A percentile compares a stretch with the other conserved stretches of the same genome.
Conservation (phyloP, 768 basidiomycete species). For the Suillus spraguei region DNA sequence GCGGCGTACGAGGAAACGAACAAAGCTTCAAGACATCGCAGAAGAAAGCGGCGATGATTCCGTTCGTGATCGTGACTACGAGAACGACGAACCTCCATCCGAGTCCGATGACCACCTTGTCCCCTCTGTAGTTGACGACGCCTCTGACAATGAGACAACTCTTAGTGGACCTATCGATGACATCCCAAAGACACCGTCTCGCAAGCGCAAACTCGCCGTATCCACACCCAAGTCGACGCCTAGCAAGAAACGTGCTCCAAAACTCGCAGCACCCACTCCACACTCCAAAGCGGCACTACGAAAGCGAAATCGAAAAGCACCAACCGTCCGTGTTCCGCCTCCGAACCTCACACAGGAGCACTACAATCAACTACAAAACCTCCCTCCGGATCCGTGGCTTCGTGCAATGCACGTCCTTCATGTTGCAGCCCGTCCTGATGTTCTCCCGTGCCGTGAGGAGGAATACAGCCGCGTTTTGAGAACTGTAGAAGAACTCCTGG, state of each 20-base stretch:
- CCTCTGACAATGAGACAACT: conserved; percentile 31
- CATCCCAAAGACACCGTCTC: conserved; percentile 53
- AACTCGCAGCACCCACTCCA: conserved; percentile 66
- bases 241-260: conserved; percentile 37
- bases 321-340: conserved; percentile 36
- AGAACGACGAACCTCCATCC: conserved; percentile 21
- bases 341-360: conserved; percentile 37
- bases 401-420: conserved; percentile 90
- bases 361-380: conserved; percentile 45
- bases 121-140: conserved; percentile 16
- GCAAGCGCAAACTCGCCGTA: conserved; percentile 48
- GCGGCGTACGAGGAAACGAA: conserved; percentile 16
- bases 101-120: conserved; percentile 27
- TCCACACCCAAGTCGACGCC: conserved; percentile 35
- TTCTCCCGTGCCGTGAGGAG: conserved; percentile 84
- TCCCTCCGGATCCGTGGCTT: conserved; percentile 80
- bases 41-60: conserved; percentile 21
- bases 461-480: conserved; percentile 79
- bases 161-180: conserved; percentile 30
- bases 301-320: conserved; percentile 35
- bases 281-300: conserved; percentile 72
- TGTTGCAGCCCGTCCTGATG: conserved; percentile 89
- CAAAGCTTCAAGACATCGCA: conserved; percentile 22
- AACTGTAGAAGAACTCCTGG: conserved; percentile 81
- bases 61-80: conserved; percentile 22